These are phyloP conservation scores for Rachicladosporium sp. DNA, from an alignment of 2,329 filamentous ascomycete species.

Conservation along the genomic window DNA sequence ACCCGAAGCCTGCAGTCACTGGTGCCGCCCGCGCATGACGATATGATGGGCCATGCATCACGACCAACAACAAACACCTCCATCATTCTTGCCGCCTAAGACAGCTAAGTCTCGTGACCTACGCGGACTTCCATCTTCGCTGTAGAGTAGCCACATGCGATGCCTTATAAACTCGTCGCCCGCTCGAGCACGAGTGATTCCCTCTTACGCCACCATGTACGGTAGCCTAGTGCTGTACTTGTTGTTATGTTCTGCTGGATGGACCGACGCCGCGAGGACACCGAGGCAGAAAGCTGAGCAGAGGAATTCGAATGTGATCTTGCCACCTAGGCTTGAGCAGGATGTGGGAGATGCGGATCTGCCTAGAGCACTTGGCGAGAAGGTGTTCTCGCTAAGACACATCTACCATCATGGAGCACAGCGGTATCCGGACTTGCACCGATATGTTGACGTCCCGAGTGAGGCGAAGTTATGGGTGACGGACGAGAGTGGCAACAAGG, in stretches of 20 bases:
- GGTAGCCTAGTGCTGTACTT: conserved; percentile 12
- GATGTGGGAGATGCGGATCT: conserved; percentile 5
- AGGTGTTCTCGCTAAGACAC: conserved; percentile 55
- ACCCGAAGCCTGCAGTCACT: no score
- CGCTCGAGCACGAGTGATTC: conserved; percentile 3
- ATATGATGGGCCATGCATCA: no score
- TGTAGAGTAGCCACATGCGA: conserved; percentile 9
- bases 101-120: no score
- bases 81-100: no score
- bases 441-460: conserved; percentile 57
- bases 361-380: conserved; percentile 12
- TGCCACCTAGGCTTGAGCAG: conserved; percentile 11
- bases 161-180: conserved; percentile 9
- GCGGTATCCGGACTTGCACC: conserved; percentile 63
- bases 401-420: conserved; percentile 86
- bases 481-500: conserved; percentile 19
- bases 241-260: conserved; percentile 10
- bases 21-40: no score
- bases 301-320: conserved; percentile 11
- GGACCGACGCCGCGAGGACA: conserved; percentile 10
- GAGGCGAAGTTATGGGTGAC: conserved; percentile 32
- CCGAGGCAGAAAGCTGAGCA: conserved; percentile 10
- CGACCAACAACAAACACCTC: no score
- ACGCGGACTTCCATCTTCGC: no score
- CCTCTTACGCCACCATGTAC: conserved; percentile 10